Evolutionary conservation across 2,329 filamentous ascomycete genomes (phyloP).

Genomic region (Claviceps sp.): DNA sequence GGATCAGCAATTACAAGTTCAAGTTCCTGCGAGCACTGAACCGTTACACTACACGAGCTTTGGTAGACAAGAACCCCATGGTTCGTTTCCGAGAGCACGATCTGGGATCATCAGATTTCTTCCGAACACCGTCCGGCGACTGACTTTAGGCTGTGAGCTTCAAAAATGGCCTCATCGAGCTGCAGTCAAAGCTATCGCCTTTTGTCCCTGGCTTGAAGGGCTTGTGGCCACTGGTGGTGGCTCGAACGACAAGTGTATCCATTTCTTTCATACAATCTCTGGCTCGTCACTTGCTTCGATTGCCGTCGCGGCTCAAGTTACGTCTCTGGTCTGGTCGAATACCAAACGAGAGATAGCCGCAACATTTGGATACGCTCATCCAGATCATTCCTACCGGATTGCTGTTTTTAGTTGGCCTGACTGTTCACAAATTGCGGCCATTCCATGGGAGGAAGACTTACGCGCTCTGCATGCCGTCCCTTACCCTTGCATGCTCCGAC

Average conservation of each 20-base stretch:
- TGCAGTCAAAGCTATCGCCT: constrained; percentile 92
- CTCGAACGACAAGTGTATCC: constrained; percentile 87
- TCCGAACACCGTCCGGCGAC: constrained; percentile 27
- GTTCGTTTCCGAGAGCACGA: neutral
- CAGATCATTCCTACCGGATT: constrained; percentile 77
- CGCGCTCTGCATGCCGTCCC: constrained; percentile 78
- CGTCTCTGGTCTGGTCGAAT: constrained; percentile 79
- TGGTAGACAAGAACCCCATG: neutral
- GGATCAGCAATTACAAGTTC: constrained; percentile 6
- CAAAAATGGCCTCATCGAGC: constrained; percentile 70
- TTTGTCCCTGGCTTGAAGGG: constrained; percentile 84
- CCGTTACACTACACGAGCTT: neutral
- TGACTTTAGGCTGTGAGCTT: constrained; percentile 45
- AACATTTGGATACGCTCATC: constrained; percentile 86
- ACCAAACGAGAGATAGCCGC: constrained; percentile 78
- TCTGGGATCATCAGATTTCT: constrained; percentile 2
- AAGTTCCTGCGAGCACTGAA: neutral
- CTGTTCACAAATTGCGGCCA: constrained; percentile 70
- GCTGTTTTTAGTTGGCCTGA: constrained; percentile 92
- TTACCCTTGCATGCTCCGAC: constrained; percentile 46
- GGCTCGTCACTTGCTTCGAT: constrained; percentile 81
- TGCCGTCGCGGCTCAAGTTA: constrained; percentile 85
- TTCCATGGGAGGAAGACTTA: constrained; percentile 71
- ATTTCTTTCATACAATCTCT: constrained; percentile 82
- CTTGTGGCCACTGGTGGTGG: constrained; percentile 85